Conservation (phyloP, 371 early-diverging fungal genomes). For the Mycotypha africana region DNA sequence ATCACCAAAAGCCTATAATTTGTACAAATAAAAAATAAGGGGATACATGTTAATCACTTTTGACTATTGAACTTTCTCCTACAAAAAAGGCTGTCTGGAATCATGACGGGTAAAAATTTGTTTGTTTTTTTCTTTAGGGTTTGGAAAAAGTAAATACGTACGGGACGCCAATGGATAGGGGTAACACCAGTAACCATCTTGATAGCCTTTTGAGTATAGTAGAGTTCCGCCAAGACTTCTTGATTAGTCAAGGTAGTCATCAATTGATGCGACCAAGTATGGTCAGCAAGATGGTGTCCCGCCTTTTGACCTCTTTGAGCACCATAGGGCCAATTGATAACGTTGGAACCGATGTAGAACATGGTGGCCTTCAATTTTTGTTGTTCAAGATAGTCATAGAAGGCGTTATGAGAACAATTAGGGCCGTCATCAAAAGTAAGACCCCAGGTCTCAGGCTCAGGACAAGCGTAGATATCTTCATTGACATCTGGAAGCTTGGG, state of each 20-base stretch:
- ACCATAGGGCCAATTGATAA: constrained; percentile 43
- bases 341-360: constrained; percentile 40
- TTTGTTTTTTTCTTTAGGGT: too few relatives aligned
- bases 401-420: constrained; percentile 48
- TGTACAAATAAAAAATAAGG: too few relatives aligned
- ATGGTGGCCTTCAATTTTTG: constrained; percentile 18
- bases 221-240: constrained; percentile 54
- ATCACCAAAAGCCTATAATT: constrained; percentile 48
- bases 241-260: constrained; percentile 50
- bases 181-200: constrained; percentile 49
- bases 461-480: constrained; percentile 32
- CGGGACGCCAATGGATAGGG: constrained; percentile 53
- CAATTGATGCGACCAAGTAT: constrained; percentile 55
- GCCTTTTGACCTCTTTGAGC: constrained; percentile 44
- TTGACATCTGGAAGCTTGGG: constrained; percentile 32
- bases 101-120: too few relatives aligned
- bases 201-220: constrained; percentile 47
- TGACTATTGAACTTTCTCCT: too few relatives aligned
- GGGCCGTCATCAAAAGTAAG: constrained; percentile 46
- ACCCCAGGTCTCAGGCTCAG: constrained; percentile 43
- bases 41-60: too few relatives aligned
- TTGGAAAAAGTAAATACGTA: too few relatives aligned
- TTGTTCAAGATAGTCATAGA: constrained; percentile 38
- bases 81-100: too few relatives aligned
- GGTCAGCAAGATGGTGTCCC: constrained; percentile 48